Base-by-base conservation (phyloP, 768 basidiomycete species). In the Boletus barrowsii region DNA sequence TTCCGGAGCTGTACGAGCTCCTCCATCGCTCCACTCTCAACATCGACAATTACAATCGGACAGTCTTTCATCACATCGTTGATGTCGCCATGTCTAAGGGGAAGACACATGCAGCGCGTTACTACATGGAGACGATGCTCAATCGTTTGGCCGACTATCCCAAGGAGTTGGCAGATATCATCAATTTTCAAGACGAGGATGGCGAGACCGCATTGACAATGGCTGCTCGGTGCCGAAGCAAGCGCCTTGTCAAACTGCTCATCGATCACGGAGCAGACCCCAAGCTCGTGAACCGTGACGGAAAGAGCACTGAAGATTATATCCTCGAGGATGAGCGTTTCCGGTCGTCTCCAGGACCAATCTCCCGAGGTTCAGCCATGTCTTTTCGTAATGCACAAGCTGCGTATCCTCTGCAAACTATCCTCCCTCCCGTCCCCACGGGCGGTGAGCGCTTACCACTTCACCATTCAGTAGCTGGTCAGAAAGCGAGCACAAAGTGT, bases 171-270 rank as follows among this genome's bases (percentile, higher is more conserved):
- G 92, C 93, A 32, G 97, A 99, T 65, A 93, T 99, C 44, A 93
- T 99, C 72, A 99, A 99, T 67, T 98, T 98, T 69, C 97, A 97
- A 69, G 96, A 98, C 68, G 94, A 98, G 68, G 97, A 99, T 59
- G 96, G 96, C 35, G 97, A 99, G 74, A 98, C 97, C 8, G 93
- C 97, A 11, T 73, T 99, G 56, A 98, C 97, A 4, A 84, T 99
- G 79, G 95, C 97, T 18, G 96, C 97, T 14, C 82, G 97, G 41
- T 98, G 95, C 67, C 78, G 97, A 52, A 94, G 91, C 71, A 95
- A 97, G 71, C 88, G 95, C 14, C 81, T 99, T 5, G 94, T 98
- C 61, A 97, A 95, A 69, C 80, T 96, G 35, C 82, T 99, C 48
- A 88, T 99, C 55, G 95, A 99, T 71, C 90, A 98, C 63, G 94